A percentile compares a stretch with the other conserved stretches of the same genome.
phyloP scores from a whole-genome alignment of 2,329 filamentous ascomycete genomes.

The Achaetomium macrosporum region DNA sequence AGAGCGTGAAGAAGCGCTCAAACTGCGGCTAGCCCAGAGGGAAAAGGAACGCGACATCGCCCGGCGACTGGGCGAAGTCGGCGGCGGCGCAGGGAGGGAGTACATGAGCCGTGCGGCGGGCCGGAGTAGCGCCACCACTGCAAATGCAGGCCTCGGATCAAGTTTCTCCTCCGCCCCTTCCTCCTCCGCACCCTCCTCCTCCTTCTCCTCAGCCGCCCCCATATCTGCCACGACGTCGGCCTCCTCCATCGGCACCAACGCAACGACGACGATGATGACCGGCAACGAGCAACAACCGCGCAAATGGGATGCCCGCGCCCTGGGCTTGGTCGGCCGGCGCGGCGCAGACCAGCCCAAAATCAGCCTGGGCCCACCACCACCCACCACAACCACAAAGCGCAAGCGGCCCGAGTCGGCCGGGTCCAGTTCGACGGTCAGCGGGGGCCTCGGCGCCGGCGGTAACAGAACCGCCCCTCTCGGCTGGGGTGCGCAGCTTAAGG shows the following conservation, averaged over 20 bases:
- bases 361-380: conserved; percentile 45
- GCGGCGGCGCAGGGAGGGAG: conserved; percentile 61
- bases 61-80: conserved; percentile 58
- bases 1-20: conserved; percentile 60
- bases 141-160: not conserved
- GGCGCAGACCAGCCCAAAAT: conserved; percentile 40
- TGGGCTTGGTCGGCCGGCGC: conserved; percentile 38
- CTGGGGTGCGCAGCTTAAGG: conserved; percentile 51
- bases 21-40: conserved; percentile 56
- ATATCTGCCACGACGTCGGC: conserved; percentile 5
- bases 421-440: conserved; percentile 28
- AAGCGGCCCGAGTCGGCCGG: conserved; percentile 51
- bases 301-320: conserved; percentile 38
- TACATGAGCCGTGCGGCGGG: conserved; percentile 51
- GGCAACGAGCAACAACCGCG: conserved; percentile 7
- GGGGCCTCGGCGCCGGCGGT: not conserved
- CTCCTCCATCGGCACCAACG: conserved; percentile 6
- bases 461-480: conserved; percentile 36
- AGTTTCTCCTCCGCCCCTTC: conserved; percentile 11
- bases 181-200: not conserved
- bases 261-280: not conserved
- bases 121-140: conserved; percentile 2
- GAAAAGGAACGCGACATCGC: conserved; percentile 70
- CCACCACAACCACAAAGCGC: conserved; percentile 41
- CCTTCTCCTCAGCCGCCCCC: not conserved